Evolutionary conservation across 1,284 basidiomycete species (phyloP), one percentile per base, ranked within the genome.

Genomic region (Mycosarcoma maydis): DNA sequence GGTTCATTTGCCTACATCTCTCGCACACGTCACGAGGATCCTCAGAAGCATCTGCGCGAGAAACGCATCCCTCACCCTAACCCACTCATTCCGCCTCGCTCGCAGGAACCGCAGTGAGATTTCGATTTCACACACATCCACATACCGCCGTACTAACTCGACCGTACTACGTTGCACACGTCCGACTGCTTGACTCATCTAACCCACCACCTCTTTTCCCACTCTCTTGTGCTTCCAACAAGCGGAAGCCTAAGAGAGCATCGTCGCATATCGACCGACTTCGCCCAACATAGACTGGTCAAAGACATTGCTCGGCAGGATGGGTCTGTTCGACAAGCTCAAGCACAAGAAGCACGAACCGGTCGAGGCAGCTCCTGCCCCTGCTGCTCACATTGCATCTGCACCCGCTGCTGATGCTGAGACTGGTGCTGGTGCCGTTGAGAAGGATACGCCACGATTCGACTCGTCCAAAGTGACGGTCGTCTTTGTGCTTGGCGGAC

Each of bases 401-500:
- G 33, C 30, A 3, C 24, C 52, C 22, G 17, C 22, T 6, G 26
- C 46, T 4, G 42, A 34, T 19, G 48, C 38, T 16, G 45, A n/a
- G n/a, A n/a, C n/a, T n/a, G n/a, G n/a, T n/a, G n/a, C 42, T 13
- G 16, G 14, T 6, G 39, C 38, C 13, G 20, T 17, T 11, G 23
- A 47, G 3, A 60, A 66, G 38, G 57, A 71, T 33, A 56, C 52
- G 7, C 58, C 76, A 26, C 86, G 85, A 11, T 97, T 97, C 78
- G 88, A 92, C 81, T 82, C 85, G 38, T 82, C 83, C 48, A 89
- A 93, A 70, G 89, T 97, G 71, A 90, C 88, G 22, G 94, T 99
- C 61, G 86, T 98, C 75, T 99, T 93, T 78, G 94, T 98, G 17
- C 90, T 99, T 20, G 96, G 96, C 36, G 96, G 96, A 1, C 96